These are phyloP conservation scores for Boechera divaricarpa DNA, from an alignment of 345 rosid genomes.

Conservation along the genomic window DNA sequence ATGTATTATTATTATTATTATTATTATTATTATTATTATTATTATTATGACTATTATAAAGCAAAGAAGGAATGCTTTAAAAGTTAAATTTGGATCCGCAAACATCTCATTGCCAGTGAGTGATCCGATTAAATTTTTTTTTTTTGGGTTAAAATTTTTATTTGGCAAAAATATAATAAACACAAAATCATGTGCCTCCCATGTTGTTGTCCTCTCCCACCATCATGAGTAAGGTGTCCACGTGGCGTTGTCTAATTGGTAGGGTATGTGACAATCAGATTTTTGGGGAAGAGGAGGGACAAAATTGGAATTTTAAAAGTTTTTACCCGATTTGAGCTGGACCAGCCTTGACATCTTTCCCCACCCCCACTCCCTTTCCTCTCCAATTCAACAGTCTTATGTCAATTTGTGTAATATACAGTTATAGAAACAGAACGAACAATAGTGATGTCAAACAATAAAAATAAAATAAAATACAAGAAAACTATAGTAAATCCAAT, in stretches of 20 bases:
- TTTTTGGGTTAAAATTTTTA: neutral
- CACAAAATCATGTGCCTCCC: slow-evolving; percentile 46
- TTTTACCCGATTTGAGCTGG: slow-evolving; percentile 56
- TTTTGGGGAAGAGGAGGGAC: slow-evolving; percentile 23
- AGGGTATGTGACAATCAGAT: slow-evolving; percentile 38
- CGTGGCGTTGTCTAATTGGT: slow-evolving; percentile 45
- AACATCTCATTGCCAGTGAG: slow-evolving; percentile 45
- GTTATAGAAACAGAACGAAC: slow-evolving; percentile 28
- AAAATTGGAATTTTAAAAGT: slow-evolving; percentile 28
- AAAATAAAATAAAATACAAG: neutral
- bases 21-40: slow-evolving; percentile 21
- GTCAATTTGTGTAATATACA: neutral
- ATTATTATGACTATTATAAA: neutral
- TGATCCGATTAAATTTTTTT: slow-evolving; percentile 21
- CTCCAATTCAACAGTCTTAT: slow-evolving; percentile 28
- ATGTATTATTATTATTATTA: slow-evolving; percentile 17
- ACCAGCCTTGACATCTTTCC: slow-evolving; percentile 45
- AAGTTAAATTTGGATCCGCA: slow-evolving; percentile 46
- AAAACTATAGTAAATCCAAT: neutral
- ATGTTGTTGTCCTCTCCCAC: slow-evolving; percentile 46
- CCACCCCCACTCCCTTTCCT: slow-evolving; percentile 27
- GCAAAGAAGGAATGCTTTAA: slow-evolving; percentile 18
- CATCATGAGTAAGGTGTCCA: slow-evolving; percentile 36
- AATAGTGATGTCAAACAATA: slow-evolving; percentile 20
- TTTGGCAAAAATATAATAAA: slow-evolving; percentile 27